A percentile compares a stretch with the other conserved stretches of the same genome.
phyloP scores from a whole-genome alignment of 169 alveolate species.

The Neospora caninum region DNA sequence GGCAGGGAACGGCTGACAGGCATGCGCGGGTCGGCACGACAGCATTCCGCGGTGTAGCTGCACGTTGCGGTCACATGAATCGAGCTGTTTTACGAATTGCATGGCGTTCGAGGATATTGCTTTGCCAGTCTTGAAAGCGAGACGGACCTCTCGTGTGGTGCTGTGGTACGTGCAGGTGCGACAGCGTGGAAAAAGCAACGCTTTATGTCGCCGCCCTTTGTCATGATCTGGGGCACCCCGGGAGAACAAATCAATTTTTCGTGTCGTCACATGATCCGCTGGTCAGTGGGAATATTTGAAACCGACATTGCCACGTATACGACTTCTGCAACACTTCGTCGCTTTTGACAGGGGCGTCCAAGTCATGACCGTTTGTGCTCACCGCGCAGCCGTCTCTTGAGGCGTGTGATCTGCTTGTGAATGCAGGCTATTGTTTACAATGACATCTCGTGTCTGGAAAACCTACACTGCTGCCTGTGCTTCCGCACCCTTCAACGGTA shows the following conservation, averaged over 20 bases:
- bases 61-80: no score
- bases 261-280: constrained; percentile 71
- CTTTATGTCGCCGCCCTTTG: constrained; percentile 86
- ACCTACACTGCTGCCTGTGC: constrained; percentile 78
- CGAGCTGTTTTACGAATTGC: background rate
- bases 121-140: background rate
- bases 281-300: background rate
- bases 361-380: no score
- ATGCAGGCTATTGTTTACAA: constrained; percentile 80
- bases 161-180: constrained; percentile 1
- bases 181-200: constrained; percentile 67
- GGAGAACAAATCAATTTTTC: constrained; percentile 86
- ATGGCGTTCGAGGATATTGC: background rate
- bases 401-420: background rate
- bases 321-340: no score
- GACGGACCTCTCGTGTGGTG: background rate
- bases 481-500: constrained; percentile 69
- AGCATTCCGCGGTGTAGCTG: no score
- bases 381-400: no score
- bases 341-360: no score
- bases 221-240: constrained; percentile 95
- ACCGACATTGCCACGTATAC: no score
- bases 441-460: constrained; percentile 86
- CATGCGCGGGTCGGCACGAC: no score
- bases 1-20: no score